Percentiles rank a stretch among this genome's conserved stretches.
These are phyloP conservation scores for Pleurotus ostreatus DNA, from an alignment of 768 basidiomycete species.

Conservation along the genomic window DNA sequence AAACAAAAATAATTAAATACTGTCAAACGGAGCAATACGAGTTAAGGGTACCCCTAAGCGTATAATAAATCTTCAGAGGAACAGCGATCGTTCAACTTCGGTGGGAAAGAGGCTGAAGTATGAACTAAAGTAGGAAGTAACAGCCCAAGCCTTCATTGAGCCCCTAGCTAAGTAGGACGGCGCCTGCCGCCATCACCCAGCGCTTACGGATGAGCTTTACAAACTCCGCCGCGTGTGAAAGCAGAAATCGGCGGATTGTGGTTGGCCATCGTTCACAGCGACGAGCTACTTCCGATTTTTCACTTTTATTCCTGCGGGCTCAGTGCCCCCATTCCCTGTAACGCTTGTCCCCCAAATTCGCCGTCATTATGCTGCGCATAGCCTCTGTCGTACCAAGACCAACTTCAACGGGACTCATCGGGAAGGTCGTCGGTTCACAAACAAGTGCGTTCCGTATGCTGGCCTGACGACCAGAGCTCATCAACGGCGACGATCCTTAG, in stretches of 20 bases:
- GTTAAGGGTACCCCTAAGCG: too few relatives aligned
- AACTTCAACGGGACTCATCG: conserved; percentile 65
- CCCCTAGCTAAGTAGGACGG: too few relatives aligned
- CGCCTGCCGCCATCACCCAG: too few relatives aligned
- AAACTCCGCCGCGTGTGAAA: conserved; percentile 21
- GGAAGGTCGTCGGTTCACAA: conserved; percentile 33
- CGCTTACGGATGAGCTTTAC: neutral
- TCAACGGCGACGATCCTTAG: conserved; percentile 25
- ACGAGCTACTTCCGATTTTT: conserved; percentile 31
- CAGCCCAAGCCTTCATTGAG: too few relatives aligned
- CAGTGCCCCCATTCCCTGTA: conserved; percentile 24
- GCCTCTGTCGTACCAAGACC: conserved; percentile 59
- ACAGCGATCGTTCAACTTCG: too few relatives aligned
- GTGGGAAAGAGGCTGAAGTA: too few relatives aligned
- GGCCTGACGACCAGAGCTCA: neutral
- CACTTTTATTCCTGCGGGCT: conserved; percentile 26
- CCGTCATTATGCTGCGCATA: conserved; percentile 57
- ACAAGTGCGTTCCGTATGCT: neutral
- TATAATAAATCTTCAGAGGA: too few relatives aligned
- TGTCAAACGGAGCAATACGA: too few relatives aligned
- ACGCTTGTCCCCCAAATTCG: conserved; percentile 17
- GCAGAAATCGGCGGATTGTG: conserved; percentile 35
- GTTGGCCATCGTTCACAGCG: conserved; percentile 43
- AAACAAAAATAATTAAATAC: too few relatives aligned
- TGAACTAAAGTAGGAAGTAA: too few relatives aligned